Evolutionary conservation across 345 rosid species (phyloP).

Genomic region (Moricandia moricandioides): DNA sequence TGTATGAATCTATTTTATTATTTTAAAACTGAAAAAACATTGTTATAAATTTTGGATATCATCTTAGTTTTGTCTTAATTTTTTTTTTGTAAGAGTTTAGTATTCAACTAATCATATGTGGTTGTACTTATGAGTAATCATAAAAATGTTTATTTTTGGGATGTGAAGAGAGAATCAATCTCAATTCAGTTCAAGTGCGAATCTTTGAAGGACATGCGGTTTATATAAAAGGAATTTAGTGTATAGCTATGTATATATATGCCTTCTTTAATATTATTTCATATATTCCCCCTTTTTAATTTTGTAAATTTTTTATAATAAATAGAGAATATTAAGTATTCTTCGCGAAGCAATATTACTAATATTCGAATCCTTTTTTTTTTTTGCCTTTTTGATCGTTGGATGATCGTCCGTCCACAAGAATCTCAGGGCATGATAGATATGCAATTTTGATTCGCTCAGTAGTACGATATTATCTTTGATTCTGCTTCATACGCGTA

Average conservation of each 20-base stretch:
- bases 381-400: conserved; percentile 11
- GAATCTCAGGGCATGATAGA: conserved; percentile 18
- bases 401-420: conserved; percentile 28
- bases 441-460: conserved; percentile 8
- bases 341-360: conserved; percentile 20
- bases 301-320: not conserved
- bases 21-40: not conserved
- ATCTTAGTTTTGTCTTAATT: not conserved
- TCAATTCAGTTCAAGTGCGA: conserved; percentile 20
- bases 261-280: conserved; percentile 16
- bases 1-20: not conserved
- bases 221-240: conserved; percentile 31
- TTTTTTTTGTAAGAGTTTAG: not conserved
- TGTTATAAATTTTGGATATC: not conserved
- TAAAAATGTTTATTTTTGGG: not conserved
- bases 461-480: not conserved
- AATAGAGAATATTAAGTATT: conserved; percentile 15
- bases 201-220: conserved; percentile 42
- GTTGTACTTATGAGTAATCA: not conserved
- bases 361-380: conserved; percentile 20
- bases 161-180: conserved; percentile 13
- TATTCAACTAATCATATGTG: not conserved
- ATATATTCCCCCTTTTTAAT: conserved; percentile 12
- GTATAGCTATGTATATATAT: conserved; percentile 15
- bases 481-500: not conserved